Percentiles rank a stretch among this genome's conserved stretches.
Conservation (phyloP, 495 filamentous ascomycete species). For the Poronia punctata region DNA sequence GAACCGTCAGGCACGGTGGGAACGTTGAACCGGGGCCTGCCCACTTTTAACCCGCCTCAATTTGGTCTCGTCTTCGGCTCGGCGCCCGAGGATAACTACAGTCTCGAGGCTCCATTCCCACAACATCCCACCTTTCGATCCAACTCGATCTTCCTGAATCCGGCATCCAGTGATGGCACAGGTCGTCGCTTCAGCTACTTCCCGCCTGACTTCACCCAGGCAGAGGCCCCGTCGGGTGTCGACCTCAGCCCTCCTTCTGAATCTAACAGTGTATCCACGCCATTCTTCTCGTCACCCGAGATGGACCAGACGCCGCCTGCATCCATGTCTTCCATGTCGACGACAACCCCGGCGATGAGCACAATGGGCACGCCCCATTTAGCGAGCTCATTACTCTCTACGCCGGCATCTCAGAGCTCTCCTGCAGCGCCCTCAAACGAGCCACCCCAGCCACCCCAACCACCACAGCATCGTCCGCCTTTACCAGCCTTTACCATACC, state of each 20-base stretch:
- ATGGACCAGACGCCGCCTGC: constrained; percentile 19
- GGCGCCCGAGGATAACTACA: constrained; percentile 32
- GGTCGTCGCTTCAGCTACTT: constrained; percentile 49
- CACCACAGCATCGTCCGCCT: constrained; percentile 14
- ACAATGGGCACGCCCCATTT: constrained; percentile 17
- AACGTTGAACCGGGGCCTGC: constrained; percentile 15
- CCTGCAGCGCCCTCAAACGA: constrained; percentile 19
- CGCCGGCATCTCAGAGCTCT: constrained; percentile 18
- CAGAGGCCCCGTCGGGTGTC: constrained; percentile 18
- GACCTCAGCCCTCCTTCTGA: constrained; percentile 22
- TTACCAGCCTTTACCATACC: constrained; percentile 34
- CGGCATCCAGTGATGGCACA: constrained; percentile 34
- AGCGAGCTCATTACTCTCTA: constrained; percentile 17
- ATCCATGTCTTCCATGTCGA: constrained; percentile 17
- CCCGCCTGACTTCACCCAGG: constrained; percentile 40
- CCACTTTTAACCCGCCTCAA: constrained; percentile 36
- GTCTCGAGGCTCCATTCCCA: constrained; percentile 27
- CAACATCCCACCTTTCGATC: constrained; percentile 43
- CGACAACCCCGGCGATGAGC: constrained; percentile 11
- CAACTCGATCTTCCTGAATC: constrained; percentile 48
- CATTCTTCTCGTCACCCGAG: constrained; percentile 17
- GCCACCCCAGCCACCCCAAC: constrained; percentile 4
- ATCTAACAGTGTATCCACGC: constrained; percentile 17
- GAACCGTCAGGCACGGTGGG: constrained; percentile 20
- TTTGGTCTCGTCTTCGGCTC: constrained; percentile 48